phyloP scores from a whole-genome alignment of 2,329 filamentous ascomycete genomes.

The Trichoderma sp. region DNA sequence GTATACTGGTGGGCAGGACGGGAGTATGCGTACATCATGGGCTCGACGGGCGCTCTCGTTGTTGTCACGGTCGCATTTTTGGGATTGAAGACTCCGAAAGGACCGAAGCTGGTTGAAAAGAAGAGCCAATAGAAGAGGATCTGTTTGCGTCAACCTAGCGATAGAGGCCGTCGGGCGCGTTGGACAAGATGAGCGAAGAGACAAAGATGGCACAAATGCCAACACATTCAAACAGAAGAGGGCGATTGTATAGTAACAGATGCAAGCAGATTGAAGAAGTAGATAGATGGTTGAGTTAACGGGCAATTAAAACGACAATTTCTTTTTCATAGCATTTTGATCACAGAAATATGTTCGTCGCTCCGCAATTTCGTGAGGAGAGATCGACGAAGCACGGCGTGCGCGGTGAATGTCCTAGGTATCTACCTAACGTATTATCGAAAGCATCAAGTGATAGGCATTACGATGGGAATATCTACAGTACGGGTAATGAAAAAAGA shows the following conservation, averaged over 20 bases:
- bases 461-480: neutral
- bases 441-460: neutral
- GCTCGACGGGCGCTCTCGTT: slow-evolving; percentile 73
- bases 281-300: neutral
- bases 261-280: neutral
- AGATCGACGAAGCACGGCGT: neutral
- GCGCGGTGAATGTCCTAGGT: neutral
- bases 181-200: neutral
- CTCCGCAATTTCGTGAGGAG: neutral
- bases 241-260: neutral
- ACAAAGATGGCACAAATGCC: neutral
- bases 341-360: neutral
- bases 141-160: neutral
- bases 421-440: neutral
- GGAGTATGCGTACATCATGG: slow-evolving; percentile 77
- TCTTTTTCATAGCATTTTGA: neutral
- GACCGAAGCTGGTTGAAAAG: slow-evolving; percentile 22
- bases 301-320: too few species aligned
- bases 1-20: slow-evolving; percentile 98
- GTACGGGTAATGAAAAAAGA: too few species aligned
- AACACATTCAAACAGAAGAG: neutral
- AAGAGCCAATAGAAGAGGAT: slow-evolving; percentile 22
- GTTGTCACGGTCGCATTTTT: slow-evolving; percentile 71
- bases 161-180: neutral
- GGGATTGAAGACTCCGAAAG: slow-evolving; percentile 62